phyloP scores from a whole-genome alignment of 345 rosid species.

The Acer negundo region DNA sequence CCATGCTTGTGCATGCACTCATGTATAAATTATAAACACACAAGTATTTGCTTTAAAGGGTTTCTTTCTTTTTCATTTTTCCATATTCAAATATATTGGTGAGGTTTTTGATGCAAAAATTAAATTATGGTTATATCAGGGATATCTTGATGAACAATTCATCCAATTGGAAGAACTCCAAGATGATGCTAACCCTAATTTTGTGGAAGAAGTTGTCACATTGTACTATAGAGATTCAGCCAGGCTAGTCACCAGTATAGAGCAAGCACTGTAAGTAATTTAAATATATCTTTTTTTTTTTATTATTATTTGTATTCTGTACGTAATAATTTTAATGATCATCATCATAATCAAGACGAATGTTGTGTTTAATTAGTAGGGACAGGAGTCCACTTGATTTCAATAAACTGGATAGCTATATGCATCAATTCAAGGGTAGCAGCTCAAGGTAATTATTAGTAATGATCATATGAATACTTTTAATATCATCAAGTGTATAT shows the following conservation, averaged over 20 bases:
- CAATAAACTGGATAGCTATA: constrained; percentile 61
- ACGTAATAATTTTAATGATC: too few species aligned
- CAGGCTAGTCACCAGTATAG: constrained; percentile 46
- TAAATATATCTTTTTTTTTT: too few species aligned
- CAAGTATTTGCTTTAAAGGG: background rate
- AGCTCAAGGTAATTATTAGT: constrained; percentile 60
- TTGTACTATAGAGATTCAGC: constrained; percentile 66
- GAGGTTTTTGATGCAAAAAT: background rate
- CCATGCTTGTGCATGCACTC: background rate
- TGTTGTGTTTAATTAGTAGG: constrained; percentile 29
- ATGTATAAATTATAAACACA: background rate
- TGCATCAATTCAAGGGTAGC: constrained; percentile 98
- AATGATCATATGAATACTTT: background rate
- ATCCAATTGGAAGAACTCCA: constrained; percentile 68
- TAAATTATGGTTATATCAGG: constrained; percentile 29
- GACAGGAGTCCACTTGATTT: constrained; percentile 61
- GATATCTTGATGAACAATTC: constrained; percentile 69
- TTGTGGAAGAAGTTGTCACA: constrained; percentile 73
- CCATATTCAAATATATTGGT: background rate
- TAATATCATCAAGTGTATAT: constrained; percentile 13
- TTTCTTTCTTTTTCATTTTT: background rate
- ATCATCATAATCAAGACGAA: too few species aligned
- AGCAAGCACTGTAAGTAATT: constrained; percentile 55
- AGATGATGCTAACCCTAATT: constrained; percentile 73
- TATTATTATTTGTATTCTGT: too few species aligned